A percentile compares a stretch with the other conserved stretches of the same genome.
phyloP scores from a whole-genome alignment of 768 basidiomycete genomes.

The Phaeotremella fagi region DNA sequence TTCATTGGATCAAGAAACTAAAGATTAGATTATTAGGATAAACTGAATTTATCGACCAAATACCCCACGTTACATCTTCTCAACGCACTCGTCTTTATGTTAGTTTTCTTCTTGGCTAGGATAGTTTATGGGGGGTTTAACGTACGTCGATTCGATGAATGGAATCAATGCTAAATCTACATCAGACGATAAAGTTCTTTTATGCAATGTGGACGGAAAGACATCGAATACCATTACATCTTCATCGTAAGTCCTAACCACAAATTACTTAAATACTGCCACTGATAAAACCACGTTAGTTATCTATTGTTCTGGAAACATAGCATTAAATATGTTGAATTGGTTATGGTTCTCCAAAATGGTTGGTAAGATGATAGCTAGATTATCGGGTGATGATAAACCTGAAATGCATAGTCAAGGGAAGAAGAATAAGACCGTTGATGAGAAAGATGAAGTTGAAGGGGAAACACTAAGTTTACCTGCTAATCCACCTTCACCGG shows the following conservation, averaged over 20 bases:
- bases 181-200: conserved; percentile 66
- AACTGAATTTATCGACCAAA: conserved; percentile 61
- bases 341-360: conserved; percentile 51
- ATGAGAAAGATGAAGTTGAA: conserved; percentile 2
- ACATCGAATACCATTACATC: conserved; percentile 53
- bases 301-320: conserved; percentile 59
- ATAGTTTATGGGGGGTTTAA: conserved; percentile 62
- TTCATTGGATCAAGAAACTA: not conserved
- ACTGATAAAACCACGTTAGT: conserved; percentile 41
- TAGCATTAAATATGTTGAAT: conserved; percentile 67
- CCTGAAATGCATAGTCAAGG: not conserved
- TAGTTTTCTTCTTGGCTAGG: conserved; percentile 65
- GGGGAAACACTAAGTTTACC: conserved; percentile 11
- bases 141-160: conserved; percentile 39
- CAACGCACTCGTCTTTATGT: conserved; percentile 66
- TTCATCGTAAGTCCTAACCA: conserved; percentile 14
- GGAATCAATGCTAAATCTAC: conserved; percentile 33
- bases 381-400: conserved; percentile 18
- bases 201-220: conserved; percentile 58
- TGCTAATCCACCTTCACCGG: conserved; percentile 17
- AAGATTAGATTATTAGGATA: conserved; percentile 21
- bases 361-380: conserved; percentile 30
- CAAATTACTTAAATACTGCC: not conserved
- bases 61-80: conserved; percentile 62
- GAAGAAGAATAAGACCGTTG: not conserved